Conservation (phyloP, 305 asterid genomes). For the Monarda citriodora region DNA sequence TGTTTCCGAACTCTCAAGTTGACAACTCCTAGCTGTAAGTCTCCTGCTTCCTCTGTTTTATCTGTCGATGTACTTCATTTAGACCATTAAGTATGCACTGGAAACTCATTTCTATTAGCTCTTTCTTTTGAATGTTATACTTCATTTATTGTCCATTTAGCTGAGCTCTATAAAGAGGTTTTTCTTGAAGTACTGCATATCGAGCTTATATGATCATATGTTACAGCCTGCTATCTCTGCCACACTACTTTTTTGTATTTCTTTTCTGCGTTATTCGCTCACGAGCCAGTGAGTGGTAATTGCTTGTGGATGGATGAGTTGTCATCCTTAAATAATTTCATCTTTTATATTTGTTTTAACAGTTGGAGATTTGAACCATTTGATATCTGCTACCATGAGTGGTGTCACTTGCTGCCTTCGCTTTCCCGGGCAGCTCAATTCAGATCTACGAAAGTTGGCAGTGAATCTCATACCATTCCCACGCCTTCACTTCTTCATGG, state of each 20-base stretch:
- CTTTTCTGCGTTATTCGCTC: neutral
- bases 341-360: neutral
- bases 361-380: slow-evolving; percentile 44
- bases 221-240: neutral
- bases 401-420: slow-evolving; percentile 52
- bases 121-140: neutral
- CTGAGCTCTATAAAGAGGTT: neutral
- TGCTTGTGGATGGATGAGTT: neutral
- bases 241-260: neutral
- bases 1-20: slow-evolving; percentile 41
- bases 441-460: slow-evolving; percentile 37
- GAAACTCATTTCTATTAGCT: neutral
- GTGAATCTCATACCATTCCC: slow-evolving; percentile 47
- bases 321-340: neutral
- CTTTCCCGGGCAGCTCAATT: slow-evolving; percentile 44
- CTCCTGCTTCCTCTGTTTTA: slow-evolving; percentile 2
- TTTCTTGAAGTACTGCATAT: slow-evolving; percentile 2
- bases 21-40: slow-evolving; percentile 40
- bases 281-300: neutral
- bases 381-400: slow-evolving; percentile 44
- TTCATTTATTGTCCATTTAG: neutral
- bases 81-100: neutral
- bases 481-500: slow-evolving; percentile 47
- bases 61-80: neutral
- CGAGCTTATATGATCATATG: neutral